Evolutionary conservation across 2,329 filamentous ascomycete species (phyloP).

Genomic region (Clarireedia homoeocarpa): DNA sequence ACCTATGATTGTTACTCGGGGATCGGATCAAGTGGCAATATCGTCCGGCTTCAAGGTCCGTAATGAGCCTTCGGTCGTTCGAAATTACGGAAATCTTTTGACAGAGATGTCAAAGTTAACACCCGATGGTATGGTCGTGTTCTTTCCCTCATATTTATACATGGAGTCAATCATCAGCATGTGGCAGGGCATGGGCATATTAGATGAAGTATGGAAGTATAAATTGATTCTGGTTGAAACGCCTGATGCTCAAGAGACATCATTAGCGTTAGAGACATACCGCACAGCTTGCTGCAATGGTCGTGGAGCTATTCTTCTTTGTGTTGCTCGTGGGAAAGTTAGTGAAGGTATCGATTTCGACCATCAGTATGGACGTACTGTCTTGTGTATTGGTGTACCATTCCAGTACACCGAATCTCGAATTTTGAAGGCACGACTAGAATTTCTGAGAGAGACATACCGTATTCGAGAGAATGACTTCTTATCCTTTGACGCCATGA

Average conservation of each 20-base stretch:
- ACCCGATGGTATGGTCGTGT: conserved; percentile 96
- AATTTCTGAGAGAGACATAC: conserved; percentile 96
- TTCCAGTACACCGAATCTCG: conserved; percentile 98
- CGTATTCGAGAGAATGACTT: conserved; percentile 97
- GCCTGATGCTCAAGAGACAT: conserved; percentile 94
- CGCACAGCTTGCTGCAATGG: conserved; percentile 97
- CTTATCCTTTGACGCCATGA: conserved; percentile 96
- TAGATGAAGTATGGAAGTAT: conserved; percentile 98
- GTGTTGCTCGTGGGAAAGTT: conserved; percentile 94
- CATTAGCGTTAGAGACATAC: conserved; percentile 90
- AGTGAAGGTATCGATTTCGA: conserved; percentile 99
- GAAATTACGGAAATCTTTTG: conserved; percentile 89
- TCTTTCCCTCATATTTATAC: conserved; percentile 97
- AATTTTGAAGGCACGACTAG: conserved; percentile 88
- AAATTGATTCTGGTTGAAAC: conserved; percentile 98
- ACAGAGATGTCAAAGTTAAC: conserved; percentile 95
- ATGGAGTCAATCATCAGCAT: conserved; percentile 99
- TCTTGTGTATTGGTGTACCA: conserved; percentile 91
- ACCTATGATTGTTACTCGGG: conserved; percentile 94
- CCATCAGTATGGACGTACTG: conserved; percentile 93
- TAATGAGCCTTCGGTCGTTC: conserved; percentile 92
- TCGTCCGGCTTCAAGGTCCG: conserved; percentile 92
- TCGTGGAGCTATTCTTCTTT: conserved; percentile 83
- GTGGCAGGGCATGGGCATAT: conserved; percentile 98
- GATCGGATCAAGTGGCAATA: conserved; percentile 87